phyloP scores from a whole-genome alignment of 176 grass and related monocot genomes.

The Cenchrus americanus region DNA sequence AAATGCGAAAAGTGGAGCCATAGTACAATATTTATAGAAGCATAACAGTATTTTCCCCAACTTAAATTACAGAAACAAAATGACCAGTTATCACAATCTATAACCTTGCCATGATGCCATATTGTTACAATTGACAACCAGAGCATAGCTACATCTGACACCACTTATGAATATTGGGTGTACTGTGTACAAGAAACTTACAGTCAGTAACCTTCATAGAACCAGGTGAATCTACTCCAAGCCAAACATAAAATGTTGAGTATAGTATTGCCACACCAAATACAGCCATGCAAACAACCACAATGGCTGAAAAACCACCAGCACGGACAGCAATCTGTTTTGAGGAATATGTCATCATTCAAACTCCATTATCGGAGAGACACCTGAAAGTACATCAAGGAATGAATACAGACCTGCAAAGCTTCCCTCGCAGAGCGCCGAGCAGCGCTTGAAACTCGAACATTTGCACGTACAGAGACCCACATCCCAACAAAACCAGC shows the following conservation, averaged over 20 bases:
- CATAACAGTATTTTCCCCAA: not conserved
- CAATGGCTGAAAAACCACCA: slow-evolving; percentile 95
- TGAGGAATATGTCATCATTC: slow-evolving; percentile 47
- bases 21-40: not conserved
- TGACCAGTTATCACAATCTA: not conserved
- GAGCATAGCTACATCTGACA: slow-evolving; percentile 2
- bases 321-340: slow-evolving; percentile 97
- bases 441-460: slow-evolving; percentile 98
- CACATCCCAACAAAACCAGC: slow-evolving; percentile 99
- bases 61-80: slow-evolving; percentile 12
- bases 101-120: not conserved
- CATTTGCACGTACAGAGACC: slow-evolving; percentile 99
- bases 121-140: not conserved
- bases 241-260: slow-evolving; percentile 90
- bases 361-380: slow-evolving; percentile 9
- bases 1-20: not conserved
- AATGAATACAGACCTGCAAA: slow-evolving; percentile 75
- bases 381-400: slow-evolving; percentile 34
- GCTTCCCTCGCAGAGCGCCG: slow-evolving; percentile 98
- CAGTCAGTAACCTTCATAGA: slow-evolving; percentile 97
- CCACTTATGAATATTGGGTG: slow-evolving; percentile 28
- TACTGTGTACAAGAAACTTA: slow-evolving; percentile 56
- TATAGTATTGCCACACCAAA: slow-evolving; percentile 98
- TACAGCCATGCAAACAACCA: slow-evolving; percentile 99
- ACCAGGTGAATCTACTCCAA: slow-evolving; percentile 89